Evolutionary conservation across 1,284 basidiomycete species (phyloP).

Genomic region (Ganoderma resinaceum): DNA sequence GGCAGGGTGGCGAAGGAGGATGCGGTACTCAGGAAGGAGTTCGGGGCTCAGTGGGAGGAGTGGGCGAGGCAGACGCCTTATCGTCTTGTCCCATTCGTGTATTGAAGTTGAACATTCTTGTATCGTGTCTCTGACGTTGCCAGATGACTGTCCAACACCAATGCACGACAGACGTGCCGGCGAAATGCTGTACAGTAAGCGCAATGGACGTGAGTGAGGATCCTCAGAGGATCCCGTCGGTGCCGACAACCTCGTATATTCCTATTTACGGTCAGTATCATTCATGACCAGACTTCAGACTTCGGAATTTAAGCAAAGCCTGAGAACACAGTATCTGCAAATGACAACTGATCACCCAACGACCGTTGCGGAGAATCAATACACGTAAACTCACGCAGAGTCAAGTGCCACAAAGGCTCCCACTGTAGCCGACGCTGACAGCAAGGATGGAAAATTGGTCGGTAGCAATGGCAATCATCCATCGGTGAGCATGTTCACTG

Average conservation of each 20-base stretch:
- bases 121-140: background rate
- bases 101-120: conserved; percentile 9
- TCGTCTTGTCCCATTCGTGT: conserved; percentile 23
- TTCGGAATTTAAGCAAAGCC: background rate
- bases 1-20: conserved; percentile 21
- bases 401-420: background rate
- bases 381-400: background rate
- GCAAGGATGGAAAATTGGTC: background rate
- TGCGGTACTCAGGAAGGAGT: conserved; percentile 20
- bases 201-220: background rate
- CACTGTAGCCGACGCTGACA: background rate
- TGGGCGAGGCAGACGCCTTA: conserved; percentile 24
- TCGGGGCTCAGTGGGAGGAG: conserved; percentile 23
- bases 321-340: background rate
- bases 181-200: background rate
- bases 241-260: background rate
- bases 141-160: background rate
- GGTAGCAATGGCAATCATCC: background rate
- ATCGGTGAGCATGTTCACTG: background rate
- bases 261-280: background rate
- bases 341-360: background rate
- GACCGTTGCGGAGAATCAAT: background rate
- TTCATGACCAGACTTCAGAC: background rate
- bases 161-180: too few relatives aligned
- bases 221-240: too few relatives aligned